Conservation (phyloP, 257 asterid species). For the Solanum infundibuliforme region DNA sequence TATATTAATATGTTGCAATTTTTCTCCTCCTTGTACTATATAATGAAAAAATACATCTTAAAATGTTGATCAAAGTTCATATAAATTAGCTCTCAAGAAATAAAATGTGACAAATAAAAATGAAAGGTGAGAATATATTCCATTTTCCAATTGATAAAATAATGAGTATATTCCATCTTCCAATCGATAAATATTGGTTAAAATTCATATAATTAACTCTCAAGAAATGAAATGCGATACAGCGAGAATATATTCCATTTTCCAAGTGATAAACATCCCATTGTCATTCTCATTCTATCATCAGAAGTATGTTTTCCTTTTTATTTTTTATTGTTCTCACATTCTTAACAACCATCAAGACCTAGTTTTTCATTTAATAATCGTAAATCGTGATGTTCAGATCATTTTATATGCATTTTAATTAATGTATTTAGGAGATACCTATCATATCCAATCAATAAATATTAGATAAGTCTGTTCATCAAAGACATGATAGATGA, state of each 20-base stretch:
- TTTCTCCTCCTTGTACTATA: too few relatives aligned
- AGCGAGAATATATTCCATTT: not conserved
- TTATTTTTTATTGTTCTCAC: not conserved
- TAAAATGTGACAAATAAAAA: too few relatives aligned
- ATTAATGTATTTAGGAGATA: not conserved
- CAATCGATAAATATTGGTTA: too few relatives aligned
- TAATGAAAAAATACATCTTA: too few relatives aligned
- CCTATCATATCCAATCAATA: fast-evolving
- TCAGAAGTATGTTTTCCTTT: not conserved
- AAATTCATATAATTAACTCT: too few relatives aligned
- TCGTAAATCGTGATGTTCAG: not conserved
- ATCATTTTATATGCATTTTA: not conserved
- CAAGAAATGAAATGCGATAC: too few relatives aligned
- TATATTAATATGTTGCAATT: too few relatives aligned
- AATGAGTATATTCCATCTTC: too few relatives aligned
- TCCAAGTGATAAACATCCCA: not conserved
- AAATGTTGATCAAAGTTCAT: too few relatives aligned
- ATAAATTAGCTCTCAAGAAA: too few relatives aligned
- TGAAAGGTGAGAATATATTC: not conserved
- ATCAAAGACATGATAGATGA: not conserved
- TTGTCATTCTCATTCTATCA: not conserved
- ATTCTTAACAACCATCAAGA: not conserved
- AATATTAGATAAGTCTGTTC: fast-evolving
- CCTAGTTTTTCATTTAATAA: not conserved
- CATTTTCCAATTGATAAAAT: not conserved